Evolutionary conservation across 129 eudicot genomes (phyloP), one percentile per base, ranked within the genome.

Genomic region (Solidago caesia): DNA sequence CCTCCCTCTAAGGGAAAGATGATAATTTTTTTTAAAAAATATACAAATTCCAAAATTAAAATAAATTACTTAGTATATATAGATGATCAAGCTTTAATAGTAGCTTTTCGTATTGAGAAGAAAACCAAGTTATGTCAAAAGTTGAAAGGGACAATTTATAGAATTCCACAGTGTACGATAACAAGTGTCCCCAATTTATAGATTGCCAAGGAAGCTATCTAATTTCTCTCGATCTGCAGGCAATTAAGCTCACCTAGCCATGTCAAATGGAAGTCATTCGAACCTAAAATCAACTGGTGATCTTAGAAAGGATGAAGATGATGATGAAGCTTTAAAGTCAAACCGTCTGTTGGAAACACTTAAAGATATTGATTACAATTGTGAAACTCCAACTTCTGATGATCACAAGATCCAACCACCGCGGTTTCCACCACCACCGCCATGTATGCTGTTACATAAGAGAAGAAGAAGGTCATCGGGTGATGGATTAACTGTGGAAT

Each of bases 321-420:
- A 76, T 5, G 65, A 33, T 46, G 78, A 79, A 12, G 25, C 68
- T 26, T 66, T 68, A 72, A 58, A 79, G 25, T 66, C 78, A 57
- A 79, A 73, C 39, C 39, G 39, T 33, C 39, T 33, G 39, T 33
- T 33, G 39, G 39, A 49, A 66, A 66, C 43, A 49, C 69, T 15
- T 4, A 65, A 49, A 13, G 76, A 11, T 8, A 27, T 61, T 27
- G 4, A 52, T 44, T 49, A 64, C 64, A 4, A 26, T 16, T 72
- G 74, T 66, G 44, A 67, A 73, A 79, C 83, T 65, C 83, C 83
- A 61, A 57, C 70, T 14, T 66, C 79, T 9, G 64, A 79, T 57
- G 83, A 79, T 67, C 83, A 79, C 75, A 79, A 73, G 74, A 79
- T 79, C 68, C 70, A 8, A 7, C 51, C 55, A 13, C 82, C 74